These are phyloP conservation scores for Aurantiochytrium sp. DNA, from an alignment of 108 stramenopile genomes.

Conservation along the genomic window DNA sequence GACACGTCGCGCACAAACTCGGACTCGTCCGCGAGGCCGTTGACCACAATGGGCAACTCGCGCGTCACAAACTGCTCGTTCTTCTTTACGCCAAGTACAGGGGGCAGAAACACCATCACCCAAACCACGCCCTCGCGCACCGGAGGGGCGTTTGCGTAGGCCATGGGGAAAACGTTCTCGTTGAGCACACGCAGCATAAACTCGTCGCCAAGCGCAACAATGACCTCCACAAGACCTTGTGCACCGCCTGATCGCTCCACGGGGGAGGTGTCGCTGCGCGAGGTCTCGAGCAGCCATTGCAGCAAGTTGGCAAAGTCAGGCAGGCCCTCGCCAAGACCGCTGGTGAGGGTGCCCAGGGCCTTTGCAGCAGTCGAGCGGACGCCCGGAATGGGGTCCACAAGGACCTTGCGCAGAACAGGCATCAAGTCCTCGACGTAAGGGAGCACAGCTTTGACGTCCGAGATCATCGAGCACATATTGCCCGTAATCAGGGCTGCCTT, in stretches of 20 bases:
- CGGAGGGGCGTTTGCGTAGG: conserved; percentile 55
- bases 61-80: conserved; percentile 3
- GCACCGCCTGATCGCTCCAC: conserved; percentile 95
- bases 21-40: conserved; percentile 87
- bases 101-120: conserved; percentile 94
- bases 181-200: conserved; percentile 61
- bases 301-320: conserved; percentile 75
- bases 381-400: conserved; percentile 86
- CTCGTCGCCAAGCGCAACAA: conserved; percentile 65
- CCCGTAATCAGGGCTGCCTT: conserved; percentile 96
- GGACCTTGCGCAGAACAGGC: conserved; percentile 80
- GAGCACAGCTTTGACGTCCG: conserved; percentile 84
- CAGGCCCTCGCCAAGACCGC: conserved; percentile 74
- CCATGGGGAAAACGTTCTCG: conserved; percentile 78
- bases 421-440: conserved; percentile 91
- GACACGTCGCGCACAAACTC: conserved; percentile 89
- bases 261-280: conserved; percentile 64
- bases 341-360: conserved; percentile 78
- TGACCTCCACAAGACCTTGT: conserved; percentile 83
- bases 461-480: conserved; percentile 96
- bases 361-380: conserved; percentile 83
- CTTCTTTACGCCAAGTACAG: conserved; percentile 53
- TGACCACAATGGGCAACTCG: conserved; percentile 80
- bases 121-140: conserved; percentile 90
- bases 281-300: conserved; percentile 81